Base-by-base conservation (phyloP, 495 filamentous ascomycete species). In the Lasiosphaeris hirsuta region DNA sequence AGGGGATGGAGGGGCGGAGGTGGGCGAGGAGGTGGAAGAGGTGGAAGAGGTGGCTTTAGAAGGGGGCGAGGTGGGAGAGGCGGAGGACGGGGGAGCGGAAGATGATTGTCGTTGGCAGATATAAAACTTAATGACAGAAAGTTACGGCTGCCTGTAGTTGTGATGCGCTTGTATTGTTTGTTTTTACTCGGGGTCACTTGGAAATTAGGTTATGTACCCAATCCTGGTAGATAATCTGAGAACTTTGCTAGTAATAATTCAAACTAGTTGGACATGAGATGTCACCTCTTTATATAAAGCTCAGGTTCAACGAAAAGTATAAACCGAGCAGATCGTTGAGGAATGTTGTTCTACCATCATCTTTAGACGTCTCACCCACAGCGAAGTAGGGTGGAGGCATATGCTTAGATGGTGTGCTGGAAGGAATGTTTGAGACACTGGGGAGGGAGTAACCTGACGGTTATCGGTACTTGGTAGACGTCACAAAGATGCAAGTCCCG, bases 321-420 rank as follows among this genome's bases (percentile, higher is more conserved):
- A 64, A 78, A 73, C 56, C 71, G 67, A 66, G 74, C 75, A 80
- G 76, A 80, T 78, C 76, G 76, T 68, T 69, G 68, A 73, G 74
- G 69, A 72, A 10, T 39, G 54, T 57, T 66, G 50, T 63, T 90
- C 77, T 90, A 72, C 88, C 88, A 90, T 86, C 83, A 74, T 79
- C 77, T 88, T 85, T 90, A 90, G 87, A 86, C 85, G 72, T 82
- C 80, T 78, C 73, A 80, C 79, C 81, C 81, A 88, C 75, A 75
- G 81, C 67, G 62, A 61, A 78, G 71, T 57, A 72, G 77, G 69
- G 72, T 65, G 77, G 75, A 82, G 77, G 83, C 72, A 86, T 88
- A 90, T 90, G 87, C 87, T 86, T 83, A 75, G 71, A 82, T 82
- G 79, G 79, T 50, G 44, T 35, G 15, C 23, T 17, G 19, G 46